Base-by-base conservation (phyloP, 2,329 filamentous ascomycete species). In the Aureobasidium sp. region DNA sequence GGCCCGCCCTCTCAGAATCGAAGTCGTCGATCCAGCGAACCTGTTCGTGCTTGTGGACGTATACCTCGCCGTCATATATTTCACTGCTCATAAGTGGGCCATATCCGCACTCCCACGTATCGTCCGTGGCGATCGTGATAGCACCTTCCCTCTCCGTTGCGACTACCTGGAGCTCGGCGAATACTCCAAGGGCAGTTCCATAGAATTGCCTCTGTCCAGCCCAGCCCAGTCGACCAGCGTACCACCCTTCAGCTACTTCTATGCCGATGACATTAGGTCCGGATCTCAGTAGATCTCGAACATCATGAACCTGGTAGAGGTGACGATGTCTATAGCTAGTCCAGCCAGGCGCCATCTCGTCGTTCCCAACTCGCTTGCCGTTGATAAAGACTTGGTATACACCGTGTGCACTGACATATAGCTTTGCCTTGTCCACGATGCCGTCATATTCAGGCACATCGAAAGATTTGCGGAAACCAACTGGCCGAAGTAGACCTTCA, bases 11-110 rank as follows among this genome's bases (percentile, higher is more conserved):
- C 7, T 74, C 56, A 40, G 77, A 77, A 0, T 73, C 16, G 68
- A 51, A 8, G 67, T 43, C 51, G 3, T 51, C 16, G 11, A 29
- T 40, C 63, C 64, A 65, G 56, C 63, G 58, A 11, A 31, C 23
- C 9, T 58, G 13, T 72, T 79, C 71, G 68, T 78, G 68, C 72
- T 75, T 72, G 0, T 77, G 75, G 69, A 88, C 83, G 66, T 84
- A 88, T 0, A 77, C 69, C 63, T 89, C 86, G 20, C 87, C 87
- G 67, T 88, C 78, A 65, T 87, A 88, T 3, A 88, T 78, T 29
- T 85, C 83, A 1, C 77, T 77, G 0, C 68, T 69, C 0, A 77
- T 61, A 0, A 82, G 74, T 1, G 81, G 74, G 0, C 80, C 76
- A 3, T 70, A 70, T 4, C 61, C 71, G 3, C 73, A 74, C 13